phyloP scores from a whole-genome alignment of 768 basidiomycete species.

The Auriscalpium microsporum region DNA sequence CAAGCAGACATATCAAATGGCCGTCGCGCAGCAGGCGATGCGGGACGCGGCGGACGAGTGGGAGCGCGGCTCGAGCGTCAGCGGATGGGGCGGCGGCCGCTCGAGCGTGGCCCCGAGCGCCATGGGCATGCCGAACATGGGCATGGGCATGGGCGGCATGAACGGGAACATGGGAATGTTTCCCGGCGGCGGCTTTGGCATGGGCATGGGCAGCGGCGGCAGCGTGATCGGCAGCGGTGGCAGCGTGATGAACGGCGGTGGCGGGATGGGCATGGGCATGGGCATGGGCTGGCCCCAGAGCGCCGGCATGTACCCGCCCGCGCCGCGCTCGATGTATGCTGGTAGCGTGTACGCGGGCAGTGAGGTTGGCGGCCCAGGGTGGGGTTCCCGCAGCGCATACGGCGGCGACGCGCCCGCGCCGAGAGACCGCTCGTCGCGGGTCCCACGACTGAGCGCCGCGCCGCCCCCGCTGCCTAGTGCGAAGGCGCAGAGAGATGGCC shows the following conservation, averaged over 20 bases:
- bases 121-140: slow-evolving; percentile 28
- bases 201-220: slow-evolving; percentile 9
- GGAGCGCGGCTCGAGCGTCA: slow-evolving; percentile 63
- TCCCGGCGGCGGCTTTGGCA: slow-evolving; percentile 9
- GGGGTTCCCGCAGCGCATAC: slow-evolving; percentile 58
- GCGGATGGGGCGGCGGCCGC: slow-evolving; percentile 21
- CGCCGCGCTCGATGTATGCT: slow-evolving; percentile 49
- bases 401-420: slow-evolving; percentile 38
- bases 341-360: slow-evolving; percentile 58
- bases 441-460: slow-evolving; percentile 4
- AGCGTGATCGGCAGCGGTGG: slow-evolving; percentile 7
- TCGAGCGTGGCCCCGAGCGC: slow-evolving; percentile 26
- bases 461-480: slow-evolving; percentile 2
- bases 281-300: slow-evolving; percentile 35
- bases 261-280: slow-evolving; percentile 23
- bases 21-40: slow-evolving; percentile 87
- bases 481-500: slow-evolving; percentile 7
- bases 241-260: slow-evolving; percentile 16
- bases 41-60: slow-evolving; percentile 85
- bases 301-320: slow-evolving; percentile 42
- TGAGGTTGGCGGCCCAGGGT: slow-evolving; percentile 28
- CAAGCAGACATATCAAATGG: slow-evolving; percentile 85
- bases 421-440: slow-evolving; percentile 20
- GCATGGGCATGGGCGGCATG: slow-evolving; percentile 16
- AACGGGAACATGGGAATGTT: slow-evolving; percentile 15